phyloP scores from a whole-genome alignment of 352 stramenopile species.

The Phytophthora agathidicida region DNA sequence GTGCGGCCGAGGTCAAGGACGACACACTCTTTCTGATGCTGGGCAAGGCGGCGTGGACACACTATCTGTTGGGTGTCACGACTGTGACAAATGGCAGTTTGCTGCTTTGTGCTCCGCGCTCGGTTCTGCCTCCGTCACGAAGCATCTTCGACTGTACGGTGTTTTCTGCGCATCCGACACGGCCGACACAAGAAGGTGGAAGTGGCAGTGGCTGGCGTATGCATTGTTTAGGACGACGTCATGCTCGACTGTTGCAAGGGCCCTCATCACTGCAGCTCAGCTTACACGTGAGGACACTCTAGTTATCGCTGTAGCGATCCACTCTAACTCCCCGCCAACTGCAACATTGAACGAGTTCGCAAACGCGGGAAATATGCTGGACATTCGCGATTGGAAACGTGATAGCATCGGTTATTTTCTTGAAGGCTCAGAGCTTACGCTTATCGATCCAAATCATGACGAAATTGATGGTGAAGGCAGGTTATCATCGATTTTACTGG shows the following conservation, averaged over 20 bases:
- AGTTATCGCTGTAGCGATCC: constrained; percentile 22
- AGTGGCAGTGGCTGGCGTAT: constrained; percentile 43
- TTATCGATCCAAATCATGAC: constrained; percentile 2
- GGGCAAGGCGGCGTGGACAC: constrained; percentile 12
- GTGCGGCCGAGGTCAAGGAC: constrained; percentile 5
- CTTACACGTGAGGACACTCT: constrained; percentile 18
- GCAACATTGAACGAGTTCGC: neutral
- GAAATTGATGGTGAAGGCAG: neutral
- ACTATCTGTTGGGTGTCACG: constrained; percentile 29
- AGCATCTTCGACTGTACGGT: constrained; percentile 24
- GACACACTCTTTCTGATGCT: neutral
- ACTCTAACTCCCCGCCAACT: constrained; percentile 23
- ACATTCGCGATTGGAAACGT: constrained; percentile 4
- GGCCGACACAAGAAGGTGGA: constrained; percentile 23
- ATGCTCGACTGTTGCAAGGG: constrained; percentile 15
- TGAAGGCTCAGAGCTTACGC: constrained; percentile 17
- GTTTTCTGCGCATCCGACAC: constrained; percentile 28
- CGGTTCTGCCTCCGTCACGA: constrained; percentile 13
- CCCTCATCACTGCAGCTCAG: constrained; percentile 23
- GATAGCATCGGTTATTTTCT: constrained; percentile 11
- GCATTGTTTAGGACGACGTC: constrained; percentile 33
- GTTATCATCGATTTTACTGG: constrained; percentile 9
- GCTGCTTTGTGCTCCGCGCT: constrained; percentile 30
- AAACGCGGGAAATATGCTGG: constrained; percentile 1
- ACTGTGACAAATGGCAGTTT: constrained; percentile 35